Base-by-base conservation (phyloP, 495 filamentous ascomycete species). In the Annulohypoxylon bovei region DNA sequence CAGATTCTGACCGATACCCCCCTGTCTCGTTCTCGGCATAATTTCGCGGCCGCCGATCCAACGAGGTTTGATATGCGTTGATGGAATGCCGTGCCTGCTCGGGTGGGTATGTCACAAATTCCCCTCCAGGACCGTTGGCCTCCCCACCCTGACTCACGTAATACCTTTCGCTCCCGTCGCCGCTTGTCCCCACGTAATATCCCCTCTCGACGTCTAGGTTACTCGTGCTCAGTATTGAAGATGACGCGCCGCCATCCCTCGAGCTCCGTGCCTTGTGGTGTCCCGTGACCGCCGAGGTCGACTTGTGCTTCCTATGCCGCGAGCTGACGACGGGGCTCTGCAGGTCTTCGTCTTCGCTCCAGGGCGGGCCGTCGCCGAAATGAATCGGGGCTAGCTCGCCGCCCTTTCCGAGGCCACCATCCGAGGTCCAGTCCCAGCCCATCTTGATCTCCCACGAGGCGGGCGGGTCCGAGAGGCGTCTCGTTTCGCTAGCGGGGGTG, bases 321-420 rank as follows among this genome's bases (percentile, higher is more conserved):
- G 90, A 88, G 61, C 88, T 90, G 12, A 91, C 85, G 3, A 97
- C 92, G 6, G 95, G 95, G 73, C 93, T 96, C 73, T 97, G 93
- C 49, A 98, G 81, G 79, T 98, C 95, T 74, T 97, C 94, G 78
- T 98, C 95, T 79, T 98, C 95, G 78, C 92, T 96, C 84, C 92
- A 98, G n/a, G 95, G 95, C 4, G 95, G 95, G 2, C 95, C 95
- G 78, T 97, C 95, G 11, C 86, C 90, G 76, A 97, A 96, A 14
- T 93, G 89, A 76, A 96, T 94, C 14, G 92, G 88, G 11, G 95
- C 91, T 27, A 97, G 81, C 71, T 94, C 89, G 42, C 84, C 90
- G 73, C 77, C 80, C 62, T 79, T 81, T 50, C 75, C 77, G n/a
- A 78, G 76, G 9, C 75, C 75, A 35, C 77, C 76, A 47, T 79